These are phyloP conservation scores for Vitellaria paradoxa DNA, from an alignment of 179 eudicot genomes.

Conservation along the genomic window DNA sequence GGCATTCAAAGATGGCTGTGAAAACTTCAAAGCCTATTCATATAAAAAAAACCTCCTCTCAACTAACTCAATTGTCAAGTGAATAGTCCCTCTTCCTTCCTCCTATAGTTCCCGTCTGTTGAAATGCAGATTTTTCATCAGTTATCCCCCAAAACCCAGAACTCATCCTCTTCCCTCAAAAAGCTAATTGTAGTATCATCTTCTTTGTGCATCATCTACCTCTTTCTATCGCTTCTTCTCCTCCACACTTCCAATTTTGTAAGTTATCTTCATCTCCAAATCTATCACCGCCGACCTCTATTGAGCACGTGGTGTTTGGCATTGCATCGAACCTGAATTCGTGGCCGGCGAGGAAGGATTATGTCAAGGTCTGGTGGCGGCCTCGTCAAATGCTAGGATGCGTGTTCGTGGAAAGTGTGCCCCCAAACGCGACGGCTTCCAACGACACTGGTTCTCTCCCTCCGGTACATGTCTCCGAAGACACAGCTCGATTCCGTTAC, in stretches of 20 bases:
- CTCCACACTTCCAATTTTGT: slow-evolving; percentile 9
- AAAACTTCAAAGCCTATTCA: background rate
- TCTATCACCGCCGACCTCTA: slow-evolving; percentile 13
- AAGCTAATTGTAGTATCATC: slow-evolving; percentile 19
- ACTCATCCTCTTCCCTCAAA: background rate
- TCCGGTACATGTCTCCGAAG: slow-evolving; percentile 44
- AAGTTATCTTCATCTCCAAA: background rate
- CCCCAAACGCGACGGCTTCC: background rate
- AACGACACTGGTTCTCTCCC: slow-evolving; percentile 32
- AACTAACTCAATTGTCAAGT: too few relatives aligned
- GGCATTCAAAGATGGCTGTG: background rate
- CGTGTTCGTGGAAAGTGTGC: slow-evolving; percentile 37
- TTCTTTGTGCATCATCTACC: slow-evolving; percentile 16
- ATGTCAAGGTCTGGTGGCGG: slow-evolving; percentile 55
- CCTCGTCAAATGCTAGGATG: slow-evolving; percentile 42
- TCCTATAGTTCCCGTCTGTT: background rate
- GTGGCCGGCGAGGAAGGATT: slow-evolving; percentile 46
- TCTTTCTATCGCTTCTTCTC: slow-evolving; percentile 15
- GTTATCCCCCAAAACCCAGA: slow-evolving; percentile 8
- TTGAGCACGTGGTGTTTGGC: slow-evolving; percentile 50
- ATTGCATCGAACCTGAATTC: slow-evolving; percentile 35
- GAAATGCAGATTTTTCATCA: slow-evolving; percentile 12
- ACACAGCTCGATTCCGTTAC: slow-evolving; percentile 53
- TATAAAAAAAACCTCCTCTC: too few relatives aligned
- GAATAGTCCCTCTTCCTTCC: too few relatives aligned